Evolutionary conservation across 2,329 filamentous ascomycete genomes (phyloP).

Genomic region (Bisporella sp.): DNA sequence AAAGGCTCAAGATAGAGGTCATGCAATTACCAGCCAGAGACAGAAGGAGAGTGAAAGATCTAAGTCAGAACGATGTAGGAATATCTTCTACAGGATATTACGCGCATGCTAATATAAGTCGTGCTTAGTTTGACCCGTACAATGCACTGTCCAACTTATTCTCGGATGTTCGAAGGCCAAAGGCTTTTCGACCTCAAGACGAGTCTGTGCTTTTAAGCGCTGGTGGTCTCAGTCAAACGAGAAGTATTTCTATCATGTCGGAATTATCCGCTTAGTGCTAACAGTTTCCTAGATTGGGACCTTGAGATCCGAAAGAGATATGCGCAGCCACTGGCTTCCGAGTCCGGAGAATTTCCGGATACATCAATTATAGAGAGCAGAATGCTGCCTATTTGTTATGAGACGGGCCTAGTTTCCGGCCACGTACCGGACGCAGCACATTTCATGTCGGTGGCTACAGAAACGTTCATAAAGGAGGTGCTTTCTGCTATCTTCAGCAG

Average conservation of each 20-base stretch:
- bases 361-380: conserved; percentile 53
- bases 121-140: conserved; percentile 24
- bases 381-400: conserved; percentile 64
- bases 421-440: conserved; percentile 54
- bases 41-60: conserved; percentile 59
- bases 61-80: conserved; percentile 53
- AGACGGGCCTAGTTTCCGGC: conserved; percentile 53
- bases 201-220: conserved; percentile 62
- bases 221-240: conserved; percentile 72
- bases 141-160: conserved; percentile 26
- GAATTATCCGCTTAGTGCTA: background rate
- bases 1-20: conserved; percentile 59
- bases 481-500: conserved; percentile 56
- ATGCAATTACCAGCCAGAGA: conserved; percentile 65
- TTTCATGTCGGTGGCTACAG: conserved; percentile 58
- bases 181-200: conserved; percentile 30
- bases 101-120: background rate
- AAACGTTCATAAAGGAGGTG: conserved; percentile 61
- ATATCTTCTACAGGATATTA: background rate
- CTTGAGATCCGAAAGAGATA: conserved; percentile 62
- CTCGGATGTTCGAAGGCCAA: conserved; percentile 28
- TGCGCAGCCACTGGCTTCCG: conserved; percentile 54
- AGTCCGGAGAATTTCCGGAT: conserved; percentile 65
- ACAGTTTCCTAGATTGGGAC: conserved; percentile 46
- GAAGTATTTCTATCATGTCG: conserved; percentile 30